Base-by-base conservation (phyloP, 1,284 basidiomycete species). In the Cryptococcus jaspeensis region DNA sequence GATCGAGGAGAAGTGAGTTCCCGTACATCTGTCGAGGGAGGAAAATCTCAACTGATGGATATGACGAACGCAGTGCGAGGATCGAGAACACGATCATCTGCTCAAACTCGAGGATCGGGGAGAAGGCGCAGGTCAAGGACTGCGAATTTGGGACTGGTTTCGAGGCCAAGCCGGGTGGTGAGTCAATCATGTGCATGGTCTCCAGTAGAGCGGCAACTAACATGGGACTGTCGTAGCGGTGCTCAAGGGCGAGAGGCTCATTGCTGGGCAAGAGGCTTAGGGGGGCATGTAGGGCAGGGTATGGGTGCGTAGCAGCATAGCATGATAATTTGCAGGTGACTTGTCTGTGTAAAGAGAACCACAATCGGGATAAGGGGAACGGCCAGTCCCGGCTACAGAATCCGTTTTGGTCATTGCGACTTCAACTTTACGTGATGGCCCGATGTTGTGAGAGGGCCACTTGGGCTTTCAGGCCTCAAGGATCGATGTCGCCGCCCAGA, bases 71-170 rank as follows among this genome's bases (percentile, higher is more conserved):
- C 65, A 95, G 92, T 9, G 92, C 87, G 16, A 92, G 92, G 72
- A 79, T 99, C 5, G 95, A 98, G 46, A 88, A 89, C 42, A 90
- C 87, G 62, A 88, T 98, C 49, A 79, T 98, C 2, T 90, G 92
- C 15, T 85, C 85, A 56, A 87, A 87, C 61, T 92, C 89, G 0
- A 85, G 84, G 59, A 82, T 98, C 15, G 92, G 92, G 8, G 81
- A 83, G 41, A 90, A 89, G 70, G 86, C 88, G 1, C 85, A 88
- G 63, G 79, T 98, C 59, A 83, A 84, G 55, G 85, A 88, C 54
- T 94, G 91, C 72, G 85, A 97, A 40, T 88, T 93, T 2, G 93
- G 94, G 61, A 86, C 88, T 5, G 90, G 91, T 0, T 95, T 89
- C 68, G 89, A 92, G 67, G 87, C 93, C 22, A 80, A 81, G 42